A percentile compares a stretch with the other conserved stretches of the same genome.
Conservation (phyloP, 2,329 filamentous ascomycete species). For the Trichoderma endophyticum region DNA sequence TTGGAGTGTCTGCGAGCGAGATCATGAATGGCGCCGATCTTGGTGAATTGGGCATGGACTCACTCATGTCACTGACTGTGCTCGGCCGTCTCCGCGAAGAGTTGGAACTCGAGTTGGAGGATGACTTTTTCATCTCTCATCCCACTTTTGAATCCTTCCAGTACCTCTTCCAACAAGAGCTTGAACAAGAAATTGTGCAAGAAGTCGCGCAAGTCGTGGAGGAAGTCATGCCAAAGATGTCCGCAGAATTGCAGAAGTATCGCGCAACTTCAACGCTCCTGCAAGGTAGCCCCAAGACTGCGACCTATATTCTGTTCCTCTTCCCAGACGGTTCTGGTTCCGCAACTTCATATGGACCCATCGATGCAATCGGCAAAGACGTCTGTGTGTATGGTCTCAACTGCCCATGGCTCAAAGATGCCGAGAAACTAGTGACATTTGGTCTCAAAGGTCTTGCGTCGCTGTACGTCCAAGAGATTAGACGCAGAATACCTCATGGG, state of each 20-base stretch:
- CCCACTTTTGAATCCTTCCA: slow-evolving; percentile 54
- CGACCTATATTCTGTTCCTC: slow-evolving; percentile 14
- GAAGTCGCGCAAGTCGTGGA: not conserved
- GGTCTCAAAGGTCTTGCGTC: slow-evolving; percentile 38
- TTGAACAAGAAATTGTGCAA: not conserved
- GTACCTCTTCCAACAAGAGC: slow-evolving; percentile 10
- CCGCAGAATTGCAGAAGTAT: slow-evolving; percentile 2
- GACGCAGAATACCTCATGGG: slow-evolving; percentile 64
- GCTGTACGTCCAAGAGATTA: slow-evolving; percentile 59
- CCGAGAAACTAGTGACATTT: slow-evolving; percentile 38
- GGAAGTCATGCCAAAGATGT: not conserved
- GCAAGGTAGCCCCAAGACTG: slow-evolving; percentile 9
- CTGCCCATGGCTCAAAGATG: slow-evolving; percentile 61
- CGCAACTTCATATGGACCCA: slow-evolving; percentile 60
- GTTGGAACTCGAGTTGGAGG: slow-evolving; percentile 52
- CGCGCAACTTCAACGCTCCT: slow-evolving; percentile 14
- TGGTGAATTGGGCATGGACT: slow-evolving; percentile 57
- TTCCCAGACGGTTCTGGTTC: slow-evolving; percentile 55
- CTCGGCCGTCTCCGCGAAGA: slow-evolving; percentile 55
- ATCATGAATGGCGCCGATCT: slow-evolving; percentile 46
- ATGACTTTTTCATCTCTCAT: slow-evolving; percentile 50
- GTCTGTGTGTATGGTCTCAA: slow-evolving; percentile 52
- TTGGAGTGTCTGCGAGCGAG: slow-evolving; percentile 15
- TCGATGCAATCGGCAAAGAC: slow-evolving; percentile 37
- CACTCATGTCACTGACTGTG: slow-evolving; percentile 57